Percentiles rank a stretch among this genome's conserved stretches.
Evolutionary conservation across 2,329 filamentous ascomycete genomes (phyloP).

Genomic region (Botryotinia convoluta): DNA sequence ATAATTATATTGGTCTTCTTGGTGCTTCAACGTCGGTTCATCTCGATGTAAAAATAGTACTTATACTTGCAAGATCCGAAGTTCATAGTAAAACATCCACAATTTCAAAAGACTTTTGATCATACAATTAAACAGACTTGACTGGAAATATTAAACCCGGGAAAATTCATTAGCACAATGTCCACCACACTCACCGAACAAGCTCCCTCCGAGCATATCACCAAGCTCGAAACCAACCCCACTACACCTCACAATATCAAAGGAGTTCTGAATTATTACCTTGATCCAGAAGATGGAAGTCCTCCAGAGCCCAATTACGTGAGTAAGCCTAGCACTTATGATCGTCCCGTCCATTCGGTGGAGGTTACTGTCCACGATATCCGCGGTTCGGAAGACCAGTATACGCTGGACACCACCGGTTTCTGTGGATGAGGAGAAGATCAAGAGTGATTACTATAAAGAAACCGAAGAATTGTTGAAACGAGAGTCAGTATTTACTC

Average conservation of each 20-base stretch:
- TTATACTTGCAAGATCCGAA: background rate
- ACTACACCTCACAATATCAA: slow-evolving; percentile 22
- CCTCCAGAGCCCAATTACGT: slow-evolving; percentile 25
- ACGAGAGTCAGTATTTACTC: slow-evolving; percentile 29
- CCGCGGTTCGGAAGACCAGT: slow-evolving; percentile 44
- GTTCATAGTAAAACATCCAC: background rate
- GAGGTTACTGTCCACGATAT: slow-evolving; percentile 42
- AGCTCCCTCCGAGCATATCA: background rate
- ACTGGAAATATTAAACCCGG: background rate
- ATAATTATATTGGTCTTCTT: background rate
- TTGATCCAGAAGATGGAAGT: slow-evolving; percentile 27
- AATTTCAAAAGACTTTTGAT: background rate
- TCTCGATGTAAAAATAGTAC: background rate
- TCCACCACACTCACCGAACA: slow-evolving; percentile 16
- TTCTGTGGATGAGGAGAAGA: slow-evolving; percentile 40
- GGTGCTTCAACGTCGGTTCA: background rate
- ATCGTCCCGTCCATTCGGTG: background rate
- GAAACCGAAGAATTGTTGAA: slow-evolving; percentile 41
- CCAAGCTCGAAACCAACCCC: background rate
- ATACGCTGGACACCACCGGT: slow-evolving; percentile 43
- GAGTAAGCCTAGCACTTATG: slow-evolving; percentile 13
- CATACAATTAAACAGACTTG: background rate
- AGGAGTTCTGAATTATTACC: slow-evolving; percentile 25
- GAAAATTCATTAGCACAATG: background rate
- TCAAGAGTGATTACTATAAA: slow-evolving; percentile 39